A percentile compares a stretch with the other conserved stretches of the same genome.
Evolutionary conservation across 306 rosid species (phyloP).

Genomic region (Alnus glutinosa): DNA sequence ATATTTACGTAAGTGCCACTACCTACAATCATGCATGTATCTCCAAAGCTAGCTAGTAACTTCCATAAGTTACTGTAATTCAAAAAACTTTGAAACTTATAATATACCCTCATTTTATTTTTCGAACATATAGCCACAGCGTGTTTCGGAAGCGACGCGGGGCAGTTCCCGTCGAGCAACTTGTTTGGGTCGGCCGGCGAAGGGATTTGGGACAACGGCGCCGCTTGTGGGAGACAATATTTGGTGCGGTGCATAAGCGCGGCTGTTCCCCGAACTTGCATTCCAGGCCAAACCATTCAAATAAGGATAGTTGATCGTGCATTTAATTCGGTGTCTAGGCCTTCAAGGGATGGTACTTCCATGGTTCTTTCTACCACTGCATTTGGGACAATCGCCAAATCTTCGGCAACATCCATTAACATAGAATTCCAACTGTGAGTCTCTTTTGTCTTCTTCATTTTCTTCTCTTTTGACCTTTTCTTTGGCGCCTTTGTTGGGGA

Average conservation of each 20-base stretch:
- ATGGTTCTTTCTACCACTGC: conserved; percentile 64
- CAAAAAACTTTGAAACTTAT: background rate
- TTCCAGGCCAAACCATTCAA: conserved; percentile 49
- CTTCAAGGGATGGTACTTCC: conserved; percentile 38
- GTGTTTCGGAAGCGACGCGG: conserved; percentile 45
- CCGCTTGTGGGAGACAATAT: conserved; percentile 77
- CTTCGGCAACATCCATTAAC: conserved; percentile 45
- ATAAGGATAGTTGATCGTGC: conserved; percentile 76
- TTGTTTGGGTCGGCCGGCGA: conserved; percentile 78
- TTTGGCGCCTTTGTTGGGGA: background rate
- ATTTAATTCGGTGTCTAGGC: conserved; percentile 36
- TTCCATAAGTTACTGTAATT: background rate
- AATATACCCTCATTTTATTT: background rate
- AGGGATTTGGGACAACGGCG: conserved; percentile 90
- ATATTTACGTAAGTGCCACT: conserved; percentile 43
- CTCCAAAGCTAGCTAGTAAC: background rate
- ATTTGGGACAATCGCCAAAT: conserved; percentile 52
- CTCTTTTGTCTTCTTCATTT: background rate
- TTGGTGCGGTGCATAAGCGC: conserved; percentile 73
- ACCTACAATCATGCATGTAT: background rate
- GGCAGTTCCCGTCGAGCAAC: conserved; percentile 55
- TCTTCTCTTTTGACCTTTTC: background rate
- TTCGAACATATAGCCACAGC: conserved; percentile 46
- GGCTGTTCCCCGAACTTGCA: conserved; percentile 41
- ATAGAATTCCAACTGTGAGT: conserved; percentile 69